Base-by-base conservation (phyloP, 306 rosid species). In the Cicer chorassanicum region DNA sequence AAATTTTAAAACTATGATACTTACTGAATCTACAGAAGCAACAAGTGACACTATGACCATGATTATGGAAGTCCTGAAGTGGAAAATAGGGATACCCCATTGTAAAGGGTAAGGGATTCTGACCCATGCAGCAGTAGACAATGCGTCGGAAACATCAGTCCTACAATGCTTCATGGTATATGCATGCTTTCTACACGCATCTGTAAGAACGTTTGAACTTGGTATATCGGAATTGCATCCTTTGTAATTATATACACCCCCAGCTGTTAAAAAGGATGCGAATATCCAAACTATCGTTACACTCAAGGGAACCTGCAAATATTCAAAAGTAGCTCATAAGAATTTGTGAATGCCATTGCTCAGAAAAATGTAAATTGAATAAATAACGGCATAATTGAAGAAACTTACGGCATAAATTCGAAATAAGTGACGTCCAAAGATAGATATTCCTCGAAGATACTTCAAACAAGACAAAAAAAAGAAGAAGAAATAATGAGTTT, bases 391-490 rank as follows among this genome's bases (percentile, higher is more conserved):
- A 41, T 62, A 73, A 71, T 70, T 13, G 19, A 73, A 70, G 78
- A 79, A 76, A 80, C 85, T 76, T 89, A 94, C 97, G 46, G 98
- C 98, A 82, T 94, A 94, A 77, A 94, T 84, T 75, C 80, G 87
- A 80, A 91, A 91, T 65, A 91, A 44, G 8, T 84, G 88, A 82
- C 83, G 87, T 69, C 98, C 93, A 65, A 86, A 84, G 82, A 94
- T 68, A 80, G 97, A 90, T 83, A 94, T 76, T 81, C 97, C 93
- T 75, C 93, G 88, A 8, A 94, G 96, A 84, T 94, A 87, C 98
- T 91, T 70, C 73, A 71, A 83, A 79, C 16, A 67, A 70, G 75
- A 60, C 65, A 42, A 75, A 18, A 75, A 18, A 61, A 46, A 75
- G 15, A 61, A 68, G 43, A 49, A 29, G 18, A 13, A 78, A 70